Evolutionary conservation across 192 early-diverging fungal genomes (phyloP).

Genomic region (Backusella circina): DNA sequence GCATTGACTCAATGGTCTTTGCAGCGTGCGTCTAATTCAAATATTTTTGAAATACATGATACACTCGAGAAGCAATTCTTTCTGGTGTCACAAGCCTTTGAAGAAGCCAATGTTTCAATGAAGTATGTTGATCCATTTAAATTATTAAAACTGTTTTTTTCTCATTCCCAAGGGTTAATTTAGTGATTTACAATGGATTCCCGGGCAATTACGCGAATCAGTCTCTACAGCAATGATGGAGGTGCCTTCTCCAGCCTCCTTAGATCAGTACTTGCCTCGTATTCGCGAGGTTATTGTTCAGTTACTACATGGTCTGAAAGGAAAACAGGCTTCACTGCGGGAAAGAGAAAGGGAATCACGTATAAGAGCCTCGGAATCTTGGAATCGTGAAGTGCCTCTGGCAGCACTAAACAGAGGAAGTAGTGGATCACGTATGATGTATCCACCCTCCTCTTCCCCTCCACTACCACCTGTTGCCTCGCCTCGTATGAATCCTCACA

Average conservation of each 20-base stretch:
- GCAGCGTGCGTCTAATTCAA: neutral
- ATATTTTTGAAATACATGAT: slow-evolving; percentile 33
- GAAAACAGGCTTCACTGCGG: slow-evolving; percentile 22
- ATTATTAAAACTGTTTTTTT: neutral
- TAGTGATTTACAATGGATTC: slow-evolving; percentile 23
- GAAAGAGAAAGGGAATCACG: slow-evolving; percentile 8
- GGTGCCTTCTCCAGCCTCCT: slow-evolving; percentile 14
- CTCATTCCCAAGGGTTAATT: neutral
- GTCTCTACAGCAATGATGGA: slow-evolving; percentile 18
- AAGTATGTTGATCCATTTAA: slow-evolving; percentile 10
- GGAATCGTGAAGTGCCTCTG: slow-evolving; percentile 4
- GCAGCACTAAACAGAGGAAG: neutral
- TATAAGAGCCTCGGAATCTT: neutral
- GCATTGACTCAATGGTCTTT: slow-evolving; percentile 31
- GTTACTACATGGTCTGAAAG: slow-evolving; percentile 34
- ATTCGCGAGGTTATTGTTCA: slow-evolving; percentile 39
- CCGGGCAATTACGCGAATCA: slow-evolving; percentile 19
- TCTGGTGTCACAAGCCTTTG: slow-evolving; percentile 21
- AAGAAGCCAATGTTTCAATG: slow-evolving; percentile 25
- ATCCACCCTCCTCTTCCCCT: neutral
- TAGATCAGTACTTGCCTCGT: slow-evolving; percentile 34
- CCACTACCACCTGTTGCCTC: neutral
- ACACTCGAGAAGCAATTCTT: slow-evolving; percentile 27
- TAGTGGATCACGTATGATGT: neutral
- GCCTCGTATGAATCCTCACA: neutral